Percentiles rank a stretch among this genome's conserved stretches.
Conservation (phyloP, 352 stramenopile genomes). For the Phytophthora meadii region DNA sequence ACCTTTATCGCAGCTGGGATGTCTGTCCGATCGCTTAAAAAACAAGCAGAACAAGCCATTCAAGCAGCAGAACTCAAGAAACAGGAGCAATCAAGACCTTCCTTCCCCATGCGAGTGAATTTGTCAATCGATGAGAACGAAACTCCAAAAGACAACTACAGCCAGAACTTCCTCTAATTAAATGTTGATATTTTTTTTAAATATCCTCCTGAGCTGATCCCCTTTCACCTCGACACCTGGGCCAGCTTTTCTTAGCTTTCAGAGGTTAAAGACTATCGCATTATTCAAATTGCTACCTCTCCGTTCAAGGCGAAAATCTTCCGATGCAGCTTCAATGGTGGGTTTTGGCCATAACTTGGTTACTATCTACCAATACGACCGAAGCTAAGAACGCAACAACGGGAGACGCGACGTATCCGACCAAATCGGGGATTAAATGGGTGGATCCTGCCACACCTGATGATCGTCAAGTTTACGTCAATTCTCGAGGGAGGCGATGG, state of each 20-base stretch:
- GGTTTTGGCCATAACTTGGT: background rate
- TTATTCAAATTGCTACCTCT: conserved; percentile 10
- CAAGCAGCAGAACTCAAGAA: conserved; percentile 27
- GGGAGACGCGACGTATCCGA: conserved; percentile 17
- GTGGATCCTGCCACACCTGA: conserved; percentile 53
- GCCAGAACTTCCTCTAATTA: conserved; percentile 39
- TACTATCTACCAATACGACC: no score
- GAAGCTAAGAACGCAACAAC: conserved; percentile 17
- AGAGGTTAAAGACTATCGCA: background rate
- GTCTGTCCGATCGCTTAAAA: conserved; percentile 24
- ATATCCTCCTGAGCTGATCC: conserved; percentile 14
- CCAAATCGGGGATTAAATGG: conserved; percentile 58
- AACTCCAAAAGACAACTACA: conserved; percentile 44
- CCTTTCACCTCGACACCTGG: conserved; percentile 2
- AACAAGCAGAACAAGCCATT: conserved; percentile 33
- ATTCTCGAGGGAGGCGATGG: conserved; percentile 44
- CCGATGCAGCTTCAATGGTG: conserved; percentile 2
- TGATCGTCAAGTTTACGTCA: conserved; percentile 14
- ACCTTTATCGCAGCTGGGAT: conserved; percentile 35
- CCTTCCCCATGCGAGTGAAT: conserved; percentile 18
- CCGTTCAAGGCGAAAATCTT: background rate
- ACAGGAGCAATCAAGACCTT: conserved; percentile 9
- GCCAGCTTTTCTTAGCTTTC: conserved; percentile 27
- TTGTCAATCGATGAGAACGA: conserved; percentile 30
- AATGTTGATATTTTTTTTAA: no score